phyloP scores from a whole-genome alignment of 495 filamentous ascomycete genomes.

The Podospora didyma region DNA sequence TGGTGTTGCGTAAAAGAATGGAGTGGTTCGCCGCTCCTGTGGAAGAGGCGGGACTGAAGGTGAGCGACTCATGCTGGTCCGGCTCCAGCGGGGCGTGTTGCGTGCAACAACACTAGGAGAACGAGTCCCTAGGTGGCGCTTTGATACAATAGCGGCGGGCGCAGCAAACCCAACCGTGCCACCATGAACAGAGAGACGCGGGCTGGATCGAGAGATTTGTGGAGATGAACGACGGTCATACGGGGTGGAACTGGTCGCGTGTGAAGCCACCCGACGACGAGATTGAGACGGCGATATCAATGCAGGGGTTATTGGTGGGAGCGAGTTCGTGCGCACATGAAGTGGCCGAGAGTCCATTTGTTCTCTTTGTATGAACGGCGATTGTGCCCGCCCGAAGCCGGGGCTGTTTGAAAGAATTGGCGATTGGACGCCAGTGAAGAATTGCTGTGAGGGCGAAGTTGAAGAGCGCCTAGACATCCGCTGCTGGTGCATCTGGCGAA shows the following conservation, averaged over 20 bases:
- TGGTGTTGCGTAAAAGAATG: slow-evolving; percentile 52
- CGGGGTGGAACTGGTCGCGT: slow-evolving; percentile 11
- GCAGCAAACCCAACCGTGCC: neutral
- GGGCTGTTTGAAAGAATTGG: slow-evolving; percentile 27
- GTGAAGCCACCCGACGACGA: slow-evolving; percentile 37
- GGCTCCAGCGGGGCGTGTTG: slow-evolving; percentile 45
- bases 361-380: slow-evolving; percentile 35
- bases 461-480: slow-evolving; percentile 31
- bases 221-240: slow-evolving; percentile 38
- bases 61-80: slow-evolving; percentile 32
- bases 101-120: slow-evolving; percentile 40
- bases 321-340: slow-evolving; percentile 42
- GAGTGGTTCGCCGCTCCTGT: slow-evolving; percentile 38
- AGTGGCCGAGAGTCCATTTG: slow-evolving; percentile 39
- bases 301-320: slow-evolving; percentile 33
- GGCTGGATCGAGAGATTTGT: slow-evolving; percentile 25
- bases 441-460: slow-evolving; percentile 31
- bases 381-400: slow-evolving; percentile 25
- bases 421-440: slow-evolving; percentile 29
- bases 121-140: slow-evolving; percentile 34
- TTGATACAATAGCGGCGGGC: slow-evolving; percentile 18
- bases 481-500: slow-evolving; percentile 33
- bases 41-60: slow-evolving; percentile 23
- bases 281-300: slow-evolving; percentile 28
- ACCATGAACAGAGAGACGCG: slow-evolving; percentile 15